Evolutionary conservation across 2,329 filamentous ascomycete species (phyloP).

Genomic region (Aspergillus sp.): DNA sequence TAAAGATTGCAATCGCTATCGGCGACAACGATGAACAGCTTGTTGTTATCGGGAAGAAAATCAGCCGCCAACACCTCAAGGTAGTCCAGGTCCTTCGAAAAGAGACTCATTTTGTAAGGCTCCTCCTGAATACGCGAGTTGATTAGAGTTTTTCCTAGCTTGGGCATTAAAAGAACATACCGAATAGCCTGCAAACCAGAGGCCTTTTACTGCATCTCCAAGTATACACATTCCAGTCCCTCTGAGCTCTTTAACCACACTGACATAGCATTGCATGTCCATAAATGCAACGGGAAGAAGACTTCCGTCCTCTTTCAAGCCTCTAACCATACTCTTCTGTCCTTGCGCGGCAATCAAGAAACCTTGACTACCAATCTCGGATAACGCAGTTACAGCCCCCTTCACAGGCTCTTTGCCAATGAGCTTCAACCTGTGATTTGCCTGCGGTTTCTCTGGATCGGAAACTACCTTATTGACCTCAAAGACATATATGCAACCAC

Average conservation of each 20-base stretch:
- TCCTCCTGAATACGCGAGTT: conserved; percentile 62
- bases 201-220: conserved; percentile 85
- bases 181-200: conserved; percentile 95
- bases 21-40: conserved; percentile 77
- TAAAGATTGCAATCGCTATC: conserved; percentile 86
- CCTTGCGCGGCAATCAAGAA: conserved; percentile 89
- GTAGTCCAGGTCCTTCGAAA: conserved; percentile 79
- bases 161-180: conserved; percentile 37
- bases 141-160: not conserved
- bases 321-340: conserved; percentile 95
- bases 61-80: conserved; percentile 81
- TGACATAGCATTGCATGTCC: conserved; percentile 94
- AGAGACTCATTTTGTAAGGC: conserved; percentile 90
- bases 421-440: conserved; percentile 79
- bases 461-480: conserved; percentile 91
- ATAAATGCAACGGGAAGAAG: conserved; percentile 93
- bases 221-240: conserved; percentile 83
- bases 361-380: conserved; percentile 80
- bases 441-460: conserved; percentile 80
- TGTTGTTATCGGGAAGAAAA: conserved; percentile 81
- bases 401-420: conserved; percentile 89
- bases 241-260: conserved; percentile 77
- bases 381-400: conserved; percentile 84
- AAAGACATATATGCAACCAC: conserved; percentile 84
- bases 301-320: conserved; percentile 91